A percentile compares a stretch with the other conserved stretches of the same genome.
Evolutionary conservation across 805 yeast species (phyloP).

Genomic region (Starmerella vitae): DNA sequence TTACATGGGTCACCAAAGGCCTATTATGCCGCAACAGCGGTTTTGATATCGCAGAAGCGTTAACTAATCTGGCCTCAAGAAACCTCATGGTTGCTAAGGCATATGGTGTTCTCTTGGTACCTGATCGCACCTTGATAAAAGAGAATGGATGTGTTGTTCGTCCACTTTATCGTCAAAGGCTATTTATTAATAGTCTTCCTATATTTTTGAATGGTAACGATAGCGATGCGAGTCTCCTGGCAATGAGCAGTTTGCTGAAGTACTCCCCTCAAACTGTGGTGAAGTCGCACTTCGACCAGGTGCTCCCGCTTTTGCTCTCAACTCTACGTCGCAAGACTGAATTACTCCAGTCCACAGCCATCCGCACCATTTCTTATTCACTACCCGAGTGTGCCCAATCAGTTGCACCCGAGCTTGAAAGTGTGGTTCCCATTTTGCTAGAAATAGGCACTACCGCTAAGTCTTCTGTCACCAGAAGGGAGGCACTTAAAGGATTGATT

Average conservation of each 20-base stretch:
- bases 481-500: constrained; percentile 7
- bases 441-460: constrained; percentile 1
- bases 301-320: constrained; percentile 61
- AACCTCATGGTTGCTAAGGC: constrained; percentile 37
- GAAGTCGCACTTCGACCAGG: constrained; percentile 44
- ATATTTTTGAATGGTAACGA: constrained; percentile 38
- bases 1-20: constrained; percentile 63
- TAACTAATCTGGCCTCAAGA: constrained; percentile 30
- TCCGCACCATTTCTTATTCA: constrained; percentile 2
- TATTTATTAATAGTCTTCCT: constrained; percentile 51
- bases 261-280: constrained; percentile 52
- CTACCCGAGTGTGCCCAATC: constrained; percentile 8
- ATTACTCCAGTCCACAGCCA: constrained; percentile 5
- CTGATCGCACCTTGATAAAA: constrained; percentile 46
- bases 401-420: constrained; percentile 1
- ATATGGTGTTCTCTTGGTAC: constrained; percentile 54
- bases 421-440: constrained; percentile 1
- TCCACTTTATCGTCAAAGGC: constrained; percentile 64
- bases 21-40: constrained; percentile 47
- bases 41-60: constrained; percentile 26
- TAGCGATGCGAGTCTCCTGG: constrained; percentile 34
- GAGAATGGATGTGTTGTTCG: constrained; percentile 46
- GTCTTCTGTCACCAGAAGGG: constrained; percentile 1
- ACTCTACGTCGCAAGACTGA: constrained; percentile 38
- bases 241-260: constrained; percentile 54